These are phyloP conservation scores for Trichoderma semiorbis DNA, from an alignment of 2,329 filamentous ascomycete genomes.

Conservation along the genomic window DNA sequence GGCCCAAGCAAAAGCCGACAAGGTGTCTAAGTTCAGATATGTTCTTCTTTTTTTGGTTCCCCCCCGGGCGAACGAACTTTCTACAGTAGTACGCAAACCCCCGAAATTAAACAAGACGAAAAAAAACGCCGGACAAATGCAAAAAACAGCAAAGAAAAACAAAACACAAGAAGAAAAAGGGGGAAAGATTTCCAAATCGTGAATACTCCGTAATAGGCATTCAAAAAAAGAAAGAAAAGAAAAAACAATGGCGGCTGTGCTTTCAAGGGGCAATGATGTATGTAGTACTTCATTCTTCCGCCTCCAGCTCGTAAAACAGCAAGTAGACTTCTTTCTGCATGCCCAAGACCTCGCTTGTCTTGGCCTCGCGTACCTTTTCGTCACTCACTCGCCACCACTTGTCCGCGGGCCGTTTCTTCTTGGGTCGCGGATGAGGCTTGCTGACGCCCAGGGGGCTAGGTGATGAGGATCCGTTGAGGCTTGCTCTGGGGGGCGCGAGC, in stretches of 20 bases:
- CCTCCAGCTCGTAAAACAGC: constrained; percentile 88
- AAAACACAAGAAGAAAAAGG: neutral
- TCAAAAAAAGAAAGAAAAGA: no score
- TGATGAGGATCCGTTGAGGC: constrained; percentile 25
- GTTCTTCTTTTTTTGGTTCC: neutral
- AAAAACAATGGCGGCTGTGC: neutral
- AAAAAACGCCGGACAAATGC: constrained; percentile 18
- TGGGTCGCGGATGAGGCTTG: constrained; percentile 43
- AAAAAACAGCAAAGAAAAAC: neutral
- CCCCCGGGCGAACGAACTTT: neutral
- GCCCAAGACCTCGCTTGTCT: constrained; percentile 81
- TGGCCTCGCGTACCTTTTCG: constrained; percentile 92
- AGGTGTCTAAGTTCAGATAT: constrained; percentile 1
- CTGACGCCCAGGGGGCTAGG: constrained; percentile 23
- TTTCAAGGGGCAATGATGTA: neutral
- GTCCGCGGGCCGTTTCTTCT: constrained; percentile 58
- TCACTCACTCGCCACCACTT: constrained; percentile 98
- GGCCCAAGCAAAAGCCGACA: neutral
- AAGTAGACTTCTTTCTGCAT: constrained; percentile 97
- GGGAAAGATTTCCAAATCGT: neutral
- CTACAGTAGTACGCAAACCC: neutral
- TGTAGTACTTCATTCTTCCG: constrained; percentile 29
- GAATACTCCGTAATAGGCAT: neutral
- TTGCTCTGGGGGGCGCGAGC: constrained; percentile 40
- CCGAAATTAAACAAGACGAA: neutral